phyloP scores from a whole-genome alignment of 768 basidiomycete species.

The Boletus pseudo-olivaceus region DNA sequence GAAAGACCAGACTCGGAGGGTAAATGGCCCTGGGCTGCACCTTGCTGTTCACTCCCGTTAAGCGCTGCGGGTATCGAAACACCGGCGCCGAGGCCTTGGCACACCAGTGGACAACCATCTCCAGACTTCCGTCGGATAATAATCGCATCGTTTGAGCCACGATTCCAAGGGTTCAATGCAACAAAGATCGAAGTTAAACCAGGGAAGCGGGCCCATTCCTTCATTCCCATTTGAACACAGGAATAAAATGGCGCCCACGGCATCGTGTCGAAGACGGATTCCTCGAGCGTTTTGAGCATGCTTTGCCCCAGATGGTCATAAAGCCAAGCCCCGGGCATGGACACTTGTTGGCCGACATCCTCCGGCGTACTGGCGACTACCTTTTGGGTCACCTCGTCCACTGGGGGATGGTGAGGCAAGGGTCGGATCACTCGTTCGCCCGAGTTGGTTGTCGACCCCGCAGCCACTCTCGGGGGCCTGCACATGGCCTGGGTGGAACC shows the following conservation, averaged over 20 bases:
- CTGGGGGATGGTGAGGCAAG: background rate
- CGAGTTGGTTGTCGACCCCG: background rate
- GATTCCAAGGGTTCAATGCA: background rate
- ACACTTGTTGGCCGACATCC: background rate
- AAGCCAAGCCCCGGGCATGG: constrained; percentile 8
- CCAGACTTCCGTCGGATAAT: background rate
- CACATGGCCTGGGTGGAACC: background rate
- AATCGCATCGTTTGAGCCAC: background rate
- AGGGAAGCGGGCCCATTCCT: background rate
- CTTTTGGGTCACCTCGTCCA: background rate
- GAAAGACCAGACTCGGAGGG: too few relatives aligned
- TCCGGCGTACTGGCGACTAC: background rate
- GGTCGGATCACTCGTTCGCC: background rate
- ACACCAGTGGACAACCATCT: background rate
- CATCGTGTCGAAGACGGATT: background rate
- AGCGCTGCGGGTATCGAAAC: background rate
- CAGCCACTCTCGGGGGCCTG: background rate
- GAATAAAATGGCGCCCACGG: background rate
- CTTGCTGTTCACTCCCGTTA: background rate
- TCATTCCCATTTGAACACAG: background rate
- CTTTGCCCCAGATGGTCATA: background rate
- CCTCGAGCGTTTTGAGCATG: background rate
- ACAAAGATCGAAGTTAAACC: background rate
- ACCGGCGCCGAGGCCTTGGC: background rate
- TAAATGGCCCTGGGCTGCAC: background rate